These are phyloP conservation scores for Pseudocercospora macadamiae DNA, from an alignment of 2,329 filamentous ascomycete species.

Conservation along the genomic window DNA sequence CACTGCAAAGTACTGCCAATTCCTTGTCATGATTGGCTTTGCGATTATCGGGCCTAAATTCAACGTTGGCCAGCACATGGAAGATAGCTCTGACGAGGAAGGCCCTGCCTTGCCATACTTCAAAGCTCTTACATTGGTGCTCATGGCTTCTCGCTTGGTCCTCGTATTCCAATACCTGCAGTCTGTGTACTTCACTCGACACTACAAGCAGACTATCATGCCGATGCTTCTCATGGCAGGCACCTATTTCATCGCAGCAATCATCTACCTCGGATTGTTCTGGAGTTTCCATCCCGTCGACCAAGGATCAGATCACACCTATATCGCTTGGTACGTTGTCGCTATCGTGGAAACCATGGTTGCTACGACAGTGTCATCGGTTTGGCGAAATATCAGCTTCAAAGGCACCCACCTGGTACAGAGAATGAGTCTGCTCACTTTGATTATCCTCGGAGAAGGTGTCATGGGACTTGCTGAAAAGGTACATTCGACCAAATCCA, in stretches of 20 bases:
- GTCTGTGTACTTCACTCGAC: slow-evolving; percentile 39
- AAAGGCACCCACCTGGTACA: slow-evolving; percentile 44
- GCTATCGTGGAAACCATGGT: slow-evolving; percentile 37
- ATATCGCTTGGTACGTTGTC: slow-evolving; percentile 58
- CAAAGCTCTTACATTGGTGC: slow-evolving; percentile 40
- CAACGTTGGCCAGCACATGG: slow-evolving; percentile 39
- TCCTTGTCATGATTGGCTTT: slow-evolving; percentile 68
- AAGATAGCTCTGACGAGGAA: slow-evolving; percentile 44
- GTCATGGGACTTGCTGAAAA: slow-evolving; percentile 42
- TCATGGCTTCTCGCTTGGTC: slow-evolving; percentile 43
- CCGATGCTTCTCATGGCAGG: slow-evolving; percentile 40
- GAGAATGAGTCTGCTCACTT: slow-evolving; percentile 42
- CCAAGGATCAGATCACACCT: slow-evolving; percentile 37
- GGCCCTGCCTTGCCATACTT: slow-evolving; percentile 41
- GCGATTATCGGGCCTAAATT: slow-evolving; percentile 58
- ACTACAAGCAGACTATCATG: slow-evolving; percentile 35
- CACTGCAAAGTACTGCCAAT: slow-evolving; percentile 60
- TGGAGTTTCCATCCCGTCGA: slow-evolving; percentile 29
- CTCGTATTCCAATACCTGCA: slow-evolving; percentile 44
- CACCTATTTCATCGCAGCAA: slow-evolving; percentile 39
- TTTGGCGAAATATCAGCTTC: slow-evolving; percentile 42
- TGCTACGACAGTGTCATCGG: slow-evolving; percentile 37
- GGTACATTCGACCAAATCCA: too few species aligned
- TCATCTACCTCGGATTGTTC: slow-evolving; percentile 39
- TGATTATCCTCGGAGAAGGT: slow-evolving; percentile 46